A percentile compares a stretch with the other conserved stretches of the same genome.
These are phyloP conservation scores for Taiozyma sp. DNA, from an alignment of 1,139 yeast species.

Conservation along the genomic window DNA sequence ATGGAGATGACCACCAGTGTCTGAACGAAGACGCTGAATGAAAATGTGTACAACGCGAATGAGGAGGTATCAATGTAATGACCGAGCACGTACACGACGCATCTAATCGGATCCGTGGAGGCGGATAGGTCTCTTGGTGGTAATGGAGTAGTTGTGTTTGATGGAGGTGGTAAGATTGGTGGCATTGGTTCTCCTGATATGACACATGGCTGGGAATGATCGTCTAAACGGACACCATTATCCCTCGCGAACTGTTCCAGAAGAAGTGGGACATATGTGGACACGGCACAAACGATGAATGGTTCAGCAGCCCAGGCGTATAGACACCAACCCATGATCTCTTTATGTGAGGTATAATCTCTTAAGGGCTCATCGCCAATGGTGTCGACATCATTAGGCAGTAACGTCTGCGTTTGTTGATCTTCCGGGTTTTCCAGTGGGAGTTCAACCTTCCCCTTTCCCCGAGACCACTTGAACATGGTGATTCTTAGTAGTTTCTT, in stretches of 20 bases:
- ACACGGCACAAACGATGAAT: conserved; percentile 65
- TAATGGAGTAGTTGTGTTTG: conserved; percentile 6
- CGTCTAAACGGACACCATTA: conserved; percentile 54
- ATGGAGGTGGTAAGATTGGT: conserved; percentile 26
- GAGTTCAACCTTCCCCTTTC: not conserved
- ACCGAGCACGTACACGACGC: conserved; percentile 45
- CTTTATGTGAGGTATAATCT: conserved; percentile 28
- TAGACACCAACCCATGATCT: conserved; percentile 47
- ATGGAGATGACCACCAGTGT: conserved; percentile 61
- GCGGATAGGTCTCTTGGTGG: not conserved
- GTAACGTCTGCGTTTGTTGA: not conserved
- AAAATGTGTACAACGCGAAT: conserved; percentile 64
- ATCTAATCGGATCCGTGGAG: conserved; percentile 21
- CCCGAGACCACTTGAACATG: not conserved
- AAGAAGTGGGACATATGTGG: conserved; percentile 64
- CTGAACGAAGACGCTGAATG: conserved; percentile 58
- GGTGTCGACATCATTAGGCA: not conserved
- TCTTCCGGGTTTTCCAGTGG: not conserved
- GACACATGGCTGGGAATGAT: conserved; percentile 43
- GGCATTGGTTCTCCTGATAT: conserved; percentile 24
- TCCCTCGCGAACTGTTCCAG: conserved; percentile 63
- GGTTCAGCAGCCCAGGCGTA: conserved; percentile 73
- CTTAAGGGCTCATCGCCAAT: not conserved
- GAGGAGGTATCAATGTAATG: conserved; percentile 60
- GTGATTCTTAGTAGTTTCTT: not conserved